These are phyloP conservation scores for Arachis monticola DNA, from an alignment of 331 rosid genomes.

Conservation along the genomic window DNA sequence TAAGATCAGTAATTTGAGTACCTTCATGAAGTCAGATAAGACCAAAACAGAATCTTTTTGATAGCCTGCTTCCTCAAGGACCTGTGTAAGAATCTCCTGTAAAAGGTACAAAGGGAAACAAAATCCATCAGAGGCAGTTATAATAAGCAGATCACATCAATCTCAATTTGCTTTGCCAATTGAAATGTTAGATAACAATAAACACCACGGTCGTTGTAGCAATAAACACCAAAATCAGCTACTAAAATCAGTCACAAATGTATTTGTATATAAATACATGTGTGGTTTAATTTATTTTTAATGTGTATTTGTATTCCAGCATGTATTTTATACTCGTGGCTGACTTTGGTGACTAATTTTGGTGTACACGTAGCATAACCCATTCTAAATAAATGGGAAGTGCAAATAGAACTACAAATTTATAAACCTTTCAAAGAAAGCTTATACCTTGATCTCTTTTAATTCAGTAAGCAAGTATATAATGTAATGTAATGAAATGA, in stretches of 20 bases:
- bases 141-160: slow-evolving; percentile 31
- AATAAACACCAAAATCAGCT: background rate
- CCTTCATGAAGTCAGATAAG: slow-evolving; percentile 78
- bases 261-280: too few species aligned
- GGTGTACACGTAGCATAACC: slow-evolving; percentile 7
- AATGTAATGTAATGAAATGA: background rate
- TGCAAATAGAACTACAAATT: slow-evolving; percentile 21
- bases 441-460: too few species aligned
- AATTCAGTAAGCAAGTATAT: too few species aligned
- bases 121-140: slow-evolving; percentile 29
- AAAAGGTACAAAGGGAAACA: slow-evolving; percentile 22
- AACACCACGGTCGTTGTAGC: slow-evolving; percentile 25
- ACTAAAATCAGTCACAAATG: too few species aligned
- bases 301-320: too few species aligned
- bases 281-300: too few species aligned
- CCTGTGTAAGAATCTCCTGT: slow-evolving; percentile 71
- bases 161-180: slow-evolving; percentile 23
- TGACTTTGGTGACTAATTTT: background rate
- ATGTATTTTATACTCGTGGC: too few species aligned
- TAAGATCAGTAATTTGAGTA: slow-evolving; percentile 37
- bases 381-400: slow-evolving; percentile 15
- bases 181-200: slow-evolving; percentile 24
- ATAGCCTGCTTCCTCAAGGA: slow-evolving; percentile 83
- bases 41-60: slow-evolving; percentile 59
- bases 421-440: background rate